Percentiles rank a stretch among this genome's conserved stretches.
Evolutionary conservation across 2,329 filamentous ascomycete genomes (phyloP).

Genomic region (Sarocladium strictum): DNA sequence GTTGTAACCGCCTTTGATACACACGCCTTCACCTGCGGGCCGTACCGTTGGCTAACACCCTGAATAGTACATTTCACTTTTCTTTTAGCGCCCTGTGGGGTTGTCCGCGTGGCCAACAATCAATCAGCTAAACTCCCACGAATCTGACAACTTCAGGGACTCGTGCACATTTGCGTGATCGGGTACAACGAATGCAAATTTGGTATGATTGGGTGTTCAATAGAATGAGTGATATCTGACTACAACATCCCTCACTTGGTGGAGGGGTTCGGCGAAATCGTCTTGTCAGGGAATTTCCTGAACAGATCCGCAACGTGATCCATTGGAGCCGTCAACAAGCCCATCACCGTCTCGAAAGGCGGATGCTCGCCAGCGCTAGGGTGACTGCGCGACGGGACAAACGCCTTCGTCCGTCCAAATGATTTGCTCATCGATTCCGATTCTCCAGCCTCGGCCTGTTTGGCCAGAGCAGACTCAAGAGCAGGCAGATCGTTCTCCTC

Average conservation of each 20-base stretch:
- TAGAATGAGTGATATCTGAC: too few species aligned
- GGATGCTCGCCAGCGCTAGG: constrained; percentile 44
- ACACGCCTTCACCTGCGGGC: too few species aligned
- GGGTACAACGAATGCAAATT: too few species aligned
- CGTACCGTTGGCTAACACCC: too few species aligned
- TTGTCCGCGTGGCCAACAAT: too few species aligned
- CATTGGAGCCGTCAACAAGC: constrained; percentile 48
- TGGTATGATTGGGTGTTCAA: too few species aligned
- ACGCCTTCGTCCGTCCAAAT: constrained; percentile 46
- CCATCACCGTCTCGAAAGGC: constrained; percentile 49
- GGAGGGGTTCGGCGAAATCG: constrained; percentile 11
- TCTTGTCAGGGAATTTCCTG: constrained; percentile 42
- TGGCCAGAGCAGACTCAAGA: constrained; percentile 36
- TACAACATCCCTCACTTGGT: constrained; percentile 2
- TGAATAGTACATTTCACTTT: too few species aligned
- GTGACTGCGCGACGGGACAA: constrained; percentile 47
- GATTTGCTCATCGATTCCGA: constrained; percentile 32
- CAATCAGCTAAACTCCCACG: too few species aligned
- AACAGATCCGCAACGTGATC: constrained; percentile 51
- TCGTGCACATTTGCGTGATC: too few species aligned
- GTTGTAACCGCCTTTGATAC: background rate
- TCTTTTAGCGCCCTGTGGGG: too few species aligned
- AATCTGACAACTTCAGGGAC: too few species aligned
- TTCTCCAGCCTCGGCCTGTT: constrained; percentile 18
- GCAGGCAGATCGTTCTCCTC: constrained; percentile 41